Conservation (phyloP, 2,329 filamentous ascomycete species). For the Stachybotrys chlorohalonatus region DNA sequence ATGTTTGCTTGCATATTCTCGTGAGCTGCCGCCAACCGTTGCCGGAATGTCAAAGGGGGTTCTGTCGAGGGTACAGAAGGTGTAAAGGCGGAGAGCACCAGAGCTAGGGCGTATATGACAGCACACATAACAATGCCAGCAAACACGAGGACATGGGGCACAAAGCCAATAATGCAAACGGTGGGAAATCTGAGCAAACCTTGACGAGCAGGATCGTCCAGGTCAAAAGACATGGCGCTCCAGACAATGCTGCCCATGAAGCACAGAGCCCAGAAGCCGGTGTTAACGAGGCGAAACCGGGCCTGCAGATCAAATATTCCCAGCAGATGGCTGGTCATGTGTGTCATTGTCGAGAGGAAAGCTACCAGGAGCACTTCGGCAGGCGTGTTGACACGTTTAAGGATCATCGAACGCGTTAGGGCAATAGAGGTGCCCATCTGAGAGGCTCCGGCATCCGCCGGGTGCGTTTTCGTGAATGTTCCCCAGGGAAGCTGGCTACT, state of each 20-base stretch:
- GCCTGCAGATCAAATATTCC: conserved; percentile 74
- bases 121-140: conserved; percentile 68
- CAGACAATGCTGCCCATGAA: conserved; percentile 82
- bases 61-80: conserved; percentile 17
- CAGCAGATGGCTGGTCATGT: conserved; percentile 74
- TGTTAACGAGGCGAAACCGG: conserved; percentile 73
- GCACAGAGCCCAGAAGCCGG: conserved; percentile 79
- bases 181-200: conserved; percentile 82
- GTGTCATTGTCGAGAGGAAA: conserved; percentile 81
- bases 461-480: conserved; percentile 42
- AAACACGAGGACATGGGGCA: conserved; percentile 85
- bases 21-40: conserved; percentile 64
- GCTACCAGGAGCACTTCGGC: conserved; percentile 82
- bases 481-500: conserved; percentile 70
- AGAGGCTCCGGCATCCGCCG: conserved; percentile 16
- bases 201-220: conserved; percentile 49
- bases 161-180: conserved; percentile 88
- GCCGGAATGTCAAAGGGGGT: conserved; percentile 33
- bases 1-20: conserved; percentile 88
- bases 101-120: conserved; percentile 67
- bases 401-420: conserved; percentile 56
- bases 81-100: conserved; percentile 58
- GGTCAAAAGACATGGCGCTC: conserved; percentile 56
- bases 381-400: conserved; percentile 76
- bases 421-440: conserved; percentile 27